Evolutionary conservation across 148 eudicot species (phyloP).

Genomic region (Rhododendron vialii): DNA sequence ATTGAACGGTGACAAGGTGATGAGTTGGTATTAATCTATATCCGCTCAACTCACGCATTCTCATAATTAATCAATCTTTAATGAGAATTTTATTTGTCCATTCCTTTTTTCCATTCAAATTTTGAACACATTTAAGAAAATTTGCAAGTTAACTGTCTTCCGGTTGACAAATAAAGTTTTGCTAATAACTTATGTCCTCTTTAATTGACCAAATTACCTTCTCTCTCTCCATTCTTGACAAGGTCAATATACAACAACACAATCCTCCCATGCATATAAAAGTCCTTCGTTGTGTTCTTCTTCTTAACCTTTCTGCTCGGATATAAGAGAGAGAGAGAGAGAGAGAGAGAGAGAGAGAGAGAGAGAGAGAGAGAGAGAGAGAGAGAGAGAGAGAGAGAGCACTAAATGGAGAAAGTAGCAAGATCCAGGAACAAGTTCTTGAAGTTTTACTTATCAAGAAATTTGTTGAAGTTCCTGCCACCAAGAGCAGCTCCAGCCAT

Average conservation of each 20-base stretch:
- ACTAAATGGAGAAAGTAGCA: conserved; percentile 2
- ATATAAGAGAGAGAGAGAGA: not conserved
- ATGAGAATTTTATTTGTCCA: not conserved
- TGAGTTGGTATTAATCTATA: not conserved
- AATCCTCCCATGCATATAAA: not conserved
- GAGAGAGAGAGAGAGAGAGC: not conserved
- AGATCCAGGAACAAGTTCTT: conserved; percentile 47
- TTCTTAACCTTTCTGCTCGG: not conserved
- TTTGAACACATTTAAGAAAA: not conserved
- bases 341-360: not conserved
- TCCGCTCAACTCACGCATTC: not conserved
- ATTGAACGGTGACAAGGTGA: not conserved
- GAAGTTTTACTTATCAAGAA: conserved; percentile 19
- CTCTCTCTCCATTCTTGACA: conserved; percentile 3
- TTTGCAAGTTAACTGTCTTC: not conserved
- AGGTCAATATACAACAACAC: not conserved
- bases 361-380: not conserved
- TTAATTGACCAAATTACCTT: not conserved
- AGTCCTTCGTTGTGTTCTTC: not conserved
- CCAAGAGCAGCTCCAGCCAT: conserved; percentile 51
- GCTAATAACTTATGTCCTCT: not conserved
- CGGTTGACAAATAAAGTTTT: not conserved
- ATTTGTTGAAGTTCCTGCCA: conserved; percentile 51
- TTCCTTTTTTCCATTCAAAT: not conserved
- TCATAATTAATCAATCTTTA: not conserved